Evolutionary conservation across 768 basidiomycete genomes (phyloP).

Genomic region (Paxillus ammoniavirescens): DNA sequence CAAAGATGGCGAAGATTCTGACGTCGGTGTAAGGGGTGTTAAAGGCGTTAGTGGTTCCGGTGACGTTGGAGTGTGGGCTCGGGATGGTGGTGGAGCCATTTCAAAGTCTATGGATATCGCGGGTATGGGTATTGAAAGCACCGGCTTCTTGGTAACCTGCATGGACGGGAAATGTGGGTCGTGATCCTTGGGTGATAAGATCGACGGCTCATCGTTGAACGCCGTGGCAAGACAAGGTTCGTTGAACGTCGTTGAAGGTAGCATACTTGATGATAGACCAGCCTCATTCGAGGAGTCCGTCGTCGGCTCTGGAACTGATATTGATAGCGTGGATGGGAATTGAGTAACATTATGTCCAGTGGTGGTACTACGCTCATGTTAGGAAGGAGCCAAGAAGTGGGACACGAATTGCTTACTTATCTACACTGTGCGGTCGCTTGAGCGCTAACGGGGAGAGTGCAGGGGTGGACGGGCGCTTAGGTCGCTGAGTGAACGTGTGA

Average conservation of each 20-base stretch:
- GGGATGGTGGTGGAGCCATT: not conserved
- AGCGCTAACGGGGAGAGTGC: slow-evolving; percentile 6
- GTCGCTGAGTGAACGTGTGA: slow-evolving; percentile 2
- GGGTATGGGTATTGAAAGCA: slow-evolving; percentile 4
- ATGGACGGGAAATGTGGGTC: not conserved
- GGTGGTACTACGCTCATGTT: slow-evolving; percentile 1
- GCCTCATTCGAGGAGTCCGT: not conserved
- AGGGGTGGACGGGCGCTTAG: slow-evolving; percentile 16
- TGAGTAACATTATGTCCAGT: not conserved
- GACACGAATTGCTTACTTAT: not conserved
- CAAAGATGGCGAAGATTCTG: slow-evolving; percentile 19
- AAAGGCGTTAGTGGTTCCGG: slow-evolving; percentile 19
- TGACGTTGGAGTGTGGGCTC: slow-evolving; percentile 1
- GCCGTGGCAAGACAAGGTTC: not conserved
- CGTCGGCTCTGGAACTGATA: slow-evolving; percentile 3
- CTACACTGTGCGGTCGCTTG: not conserved
- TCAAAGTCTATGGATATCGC: not conserved
- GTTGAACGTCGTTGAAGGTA: not conserved
- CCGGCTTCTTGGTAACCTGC: not conserved
- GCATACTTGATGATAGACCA: not conserved
- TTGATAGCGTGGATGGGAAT: not conserved
- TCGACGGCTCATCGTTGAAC: slow-evolving; percentile 1
- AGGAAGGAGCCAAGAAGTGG: not conserved
- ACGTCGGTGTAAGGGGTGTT: slow-evolving; percentile 23
- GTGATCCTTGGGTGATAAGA: slow-evolving; percentile 9